Evolutionary conservation across 495 filamentous ascomycete genomes (phyloP), one percentile per base, ranked within the genome.

Genomic region (Pseudotulostoma volvatum): DNA sequence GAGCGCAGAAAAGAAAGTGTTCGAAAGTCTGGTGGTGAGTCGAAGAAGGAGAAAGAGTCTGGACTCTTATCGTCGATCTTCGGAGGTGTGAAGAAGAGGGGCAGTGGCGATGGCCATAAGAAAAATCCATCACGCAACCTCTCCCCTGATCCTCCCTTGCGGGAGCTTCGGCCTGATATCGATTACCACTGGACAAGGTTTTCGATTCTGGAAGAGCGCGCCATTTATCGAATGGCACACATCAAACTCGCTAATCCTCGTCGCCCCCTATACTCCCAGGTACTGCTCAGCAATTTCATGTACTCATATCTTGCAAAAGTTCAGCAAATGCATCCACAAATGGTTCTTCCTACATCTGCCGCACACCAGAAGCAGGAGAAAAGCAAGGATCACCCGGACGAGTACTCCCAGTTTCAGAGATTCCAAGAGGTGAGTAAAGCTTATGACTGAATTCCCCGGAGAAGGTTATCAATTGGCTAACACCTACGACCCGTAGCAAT

Each of bases 271-370:
- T 84, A 93, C 49, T 94, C 87, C 33, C 90, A 99, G 54, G 90
- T 99, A 17, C 68, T 99, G 37, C 76, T 99, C 47, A 95, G 87
- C 59, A 99, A 99, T 50, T 99, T 99, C 57, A 99, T 99, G 90
- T 99, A 99, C 66, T 88, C 83, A 20, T 99, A 99, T 55, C 72
- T 99, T 45, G 92, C 88, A 37, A 96, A 96, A 60, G 90, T 99
- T 23, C 90, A 97, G 60, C 83, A 90, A 45, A 93, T 95, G 79
- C 90, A 96, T 53, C 90, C 92, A 19, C 81, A 87, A 45, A 77
- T 93, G 47, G 76, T 85, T 48, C 73, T 86, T 34, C 79, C 80
- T 9, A 57, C 68, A 7, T 68, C 67, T 34, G 52, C 61, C 18
- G 60, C 66, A 1, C 68, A 75, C 33, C 70, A 81, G 47, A 62